phyloP scores from a whole-genome alignment of 805 yeast species.

The Lachancea sp. region DNA sequence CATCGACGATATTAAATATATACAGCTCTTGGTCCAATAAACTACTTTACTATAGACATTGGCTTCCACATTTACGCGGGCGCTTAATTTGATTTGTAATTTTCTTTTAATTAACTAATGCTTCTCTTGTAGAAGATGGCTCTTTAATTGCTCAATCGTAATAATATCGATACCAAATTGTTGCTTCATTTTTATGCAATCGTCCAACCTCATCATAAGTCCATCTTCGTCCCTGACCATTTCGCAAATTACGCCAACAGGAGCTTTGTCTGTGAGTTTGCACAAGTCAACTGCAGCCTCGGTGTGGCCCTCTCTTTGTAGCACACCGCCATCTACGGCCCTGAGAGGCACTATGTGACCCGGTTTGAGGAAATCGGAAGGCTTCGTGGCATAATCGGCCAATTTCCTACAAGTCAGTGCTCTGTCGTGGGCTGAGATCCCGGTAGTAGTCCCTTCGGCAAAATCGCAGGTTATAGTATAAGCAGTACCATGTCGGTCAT shows the following conservation, averaged over 20 bases:
- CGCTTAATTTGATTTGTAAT: neutral
- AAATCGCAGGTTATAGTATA: slow-evolving; percentile 89
- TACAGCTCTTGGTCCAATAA: neutral
- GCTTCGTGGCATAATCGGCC: slow-evolving; percentile 47
- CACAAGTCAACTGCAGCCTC: slow-evolving; percentile 94
- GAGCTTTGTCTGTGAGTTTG: slow-evolving; percentile 64
- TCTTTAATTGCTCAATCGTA: slow-evolving; percentile 66
- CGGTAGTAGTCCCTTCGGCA: slow-evolving; percentile 88
- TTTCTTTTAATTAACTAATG: slow-evolving; percentile 15
- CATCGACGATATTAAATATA: neutral
- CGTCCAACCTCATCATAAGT: slow-evolving; percentile 87
- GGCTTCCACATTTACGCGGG: too few species aligned
- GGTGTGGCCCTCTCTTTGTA: slow-evolving; percentile 87
- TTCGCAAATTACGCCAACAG: slow-evolving; percentile 92
- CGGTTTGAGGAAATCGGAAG: slow-evolving; percentile 75
- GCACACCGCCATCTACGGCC: slow-evolving; percentile 80
- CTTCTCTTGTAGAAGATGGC: slow-evolving; percentile 25
- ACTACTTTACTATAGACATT: slow-evolving; percentile 1
- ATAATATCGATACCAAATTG: slow-evolving; percentile 60
- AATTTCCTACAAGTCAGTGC: slow-evolving; percentile 71
- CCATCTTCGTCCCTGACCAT: slow-evolving; percentile 91
- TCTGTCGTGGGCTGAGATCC: slow-evolving; percentile 92
- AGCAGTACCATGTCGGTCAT: slow-evolving; percentile 93
- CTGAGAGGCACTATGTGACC: slow-evolving; percentile 93
- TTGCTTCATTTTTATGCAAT: slow-evolving; percentile 66